Evolutionary conservation across 2,329 filamentous ascomycete genomes (phyloP).

Genomic region (Aspergillus viridinutans): DNA sequence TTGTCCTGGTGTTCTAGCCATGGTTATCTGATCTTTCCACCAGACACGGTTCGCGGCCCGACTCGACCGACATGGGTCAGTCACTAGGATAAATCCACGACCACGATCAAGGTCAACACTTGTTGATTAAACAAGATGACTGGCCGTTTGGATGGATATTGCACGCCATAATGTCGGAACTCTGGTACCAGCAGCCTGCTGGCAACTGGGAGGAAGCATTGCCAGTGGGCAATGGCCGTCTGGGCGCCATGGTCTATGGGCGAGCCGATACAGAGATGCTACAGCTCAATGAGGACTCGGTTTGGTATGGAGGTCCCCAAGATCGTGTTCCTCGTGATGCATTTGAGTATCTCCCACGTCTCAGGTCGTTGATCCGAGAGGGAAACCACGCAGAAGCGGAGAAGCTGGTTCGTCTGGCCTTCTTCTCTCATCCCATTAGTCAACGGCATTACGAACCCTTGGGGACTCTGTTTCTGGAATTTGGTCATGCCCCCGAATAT

Average conservation of each 20-base stretch:
- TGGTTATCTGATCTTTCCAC: too few relatives aligned
- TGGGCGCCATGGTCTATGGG: slow-evolving; percentile 46
- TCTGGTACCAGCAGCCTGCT: slow-evolving; percentile 29
- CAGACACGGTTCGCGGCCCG: neutral
- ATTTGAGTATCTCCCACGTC: slow-evolving; percentile 31
- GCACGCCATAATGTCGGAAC: slow-evolving; percentile 17
- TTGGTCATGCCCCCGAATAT: slow-evolving; percentile 29
- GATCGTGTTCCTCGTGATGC: slow-evolving; percentile 41
- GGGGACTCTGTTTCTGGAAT: slow-evolving; percentile 39
- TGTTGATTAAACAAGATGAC: neutral
- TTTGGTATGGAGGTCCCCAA: slow-evolving; percentile 46
- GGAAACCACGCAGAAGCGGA: slow-evolving; percentile 42
- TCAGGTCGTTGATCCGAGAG: slow-evolving; percentile 40
- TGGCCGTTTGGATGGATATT: neutral
- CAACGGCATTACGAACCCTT: slow-evolving; percentile 49
- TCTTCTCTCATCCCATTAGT: slow-evolving; percentile 44
- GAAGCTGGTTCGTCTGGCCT: slow-evolving; percentile 37
- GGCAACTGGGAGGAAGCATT: slow-evolving; percentile 39
- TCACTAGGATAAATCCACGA: neutral
- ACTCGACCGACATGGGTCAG: neutral
- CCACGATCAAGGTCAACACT: neutral
- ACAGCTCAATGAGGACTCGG: slow-evolving; percentile 47
- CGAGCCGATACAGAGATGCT: slow-evolving; percentile 42
- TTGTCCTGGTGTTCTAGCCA: too few relatives aligned
- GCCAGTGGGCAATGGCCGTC: slow-evolving; percentile 48